phyloP scores from a whole-genome alignment of 208 protist genomes.

The Wallacemonas sp. region DNA sequence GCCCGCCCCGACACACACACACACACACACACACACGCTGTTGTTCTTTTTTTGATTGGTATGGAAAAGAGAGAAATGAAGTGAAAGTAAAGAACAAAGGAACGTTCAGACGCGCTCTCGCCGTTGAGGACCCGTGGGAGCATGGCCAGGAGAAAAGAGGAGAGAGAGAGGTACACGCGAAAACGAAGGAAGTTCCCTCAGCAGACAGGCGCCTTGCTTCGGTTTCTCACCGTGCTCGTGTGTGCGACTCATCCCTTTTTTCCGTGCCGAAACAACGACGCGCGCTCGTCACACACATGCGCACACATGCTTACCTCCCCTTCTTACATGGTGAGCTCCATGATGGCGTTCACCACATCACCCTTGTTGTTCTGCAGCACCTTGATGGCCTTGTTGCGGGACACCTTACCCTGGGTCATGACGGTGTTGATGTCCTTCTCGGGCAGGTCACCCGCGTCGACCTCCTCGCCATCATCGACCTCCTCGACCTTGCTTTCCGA shows the following conservation, averaged over 20 bases:
- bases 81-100: slow-evolving; percentile 7
- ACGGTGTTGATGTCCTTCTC: slow-evolving; percentile 89
- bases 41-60: no score
- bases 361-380: slow-evolving; percentile 86
- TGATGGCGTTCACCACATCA: slow-evolving; percentile 88
- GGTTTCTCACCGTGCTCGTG: not conserved
- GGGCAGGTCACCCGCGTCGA: slow-evolving; percentile 54
- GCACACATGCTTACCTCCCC: not conserved
- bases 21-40: not conserved
- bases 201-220: not conserved
- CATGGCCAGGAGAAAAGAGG: not conserved
- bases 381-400: slow-evolving; percentile 74
- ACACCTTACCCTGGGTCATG: slow-evolving; percentile 72
- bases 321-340: slow-evolving; percentile 79
- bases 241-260: not conserved
- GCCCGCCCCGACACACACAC: not conserved
- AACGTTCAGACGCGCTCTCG: not conserved
- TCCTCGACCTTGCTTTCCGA: slow-evolving; percentile 21
- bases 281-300: no score
- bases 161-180: slow-evolving; percentile 6
- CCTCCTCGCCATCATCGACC: slow-evolving; percentile 52
- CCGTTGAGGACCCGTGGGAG: not conserved
- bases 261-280: no score
- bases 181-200: not conserved
- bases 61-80: no score